Conservation (phyloP, 2,329 filamentous ascomycete species). For the Aspergillus floridensis region DNA sequence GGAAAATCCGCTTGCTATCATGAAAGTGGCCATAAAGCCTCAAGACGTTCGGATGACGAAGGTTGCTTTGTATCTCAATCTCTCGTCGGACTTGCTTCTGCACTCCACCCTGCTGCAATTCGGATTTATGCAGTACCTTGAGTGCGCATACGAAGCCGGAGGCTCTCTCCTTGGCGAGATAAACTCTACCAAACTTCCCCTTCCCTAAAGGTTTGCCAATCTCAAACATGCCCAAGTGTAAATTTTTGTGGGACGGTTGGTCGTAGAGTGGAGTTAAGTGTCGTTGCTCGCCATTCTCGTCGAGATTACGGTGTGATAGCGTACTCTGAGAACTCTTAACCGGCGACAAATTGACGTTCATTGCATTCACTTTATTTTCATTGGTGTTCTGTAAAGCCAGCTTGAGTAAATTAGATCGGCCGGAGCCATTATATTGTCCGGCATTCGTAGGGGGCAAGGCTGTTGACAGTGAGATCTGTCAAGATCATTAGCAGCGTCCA, state of each 20-base stretch:
- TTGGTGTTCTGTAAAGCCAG: constrained; percentile 78
- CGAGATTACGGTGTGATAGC: constrained; percentile 43
- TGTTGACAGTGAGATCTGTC: constrained; percentile 47
- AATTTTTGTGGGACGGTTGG: constrained; percentile 59
- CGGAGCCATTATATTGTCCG: constrained; percentile 49
- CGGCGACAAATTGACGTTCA: constrained; percentile 59
- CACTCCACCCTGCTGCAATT: constrained; percentile 74
- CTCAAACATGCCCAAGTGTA: constrained; percentile 92
- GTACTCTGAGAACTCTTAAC: constrained; percentile 57
- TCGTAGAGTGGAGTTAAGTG: constrained; percentile 51
- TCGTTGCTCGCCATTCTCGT: constrained; percentile 44
- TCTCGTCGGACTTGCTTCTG: constrained; percentile 86
- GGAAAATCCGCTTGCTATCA: constrained; percentile 80
- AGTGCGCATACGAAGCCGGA: constrained; percentile 81
- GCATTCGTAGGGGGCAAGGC: constrained; percentile 48
- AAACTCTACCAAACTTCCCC: constrained; percentile 83
- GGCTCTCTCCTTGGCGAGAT: constrained; percentile 75
- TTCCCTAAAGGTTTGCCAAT: constrained; percentile 83
- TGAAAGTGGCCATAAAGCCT: constrained; percentile 85
- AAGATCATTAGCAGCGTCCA: constrained; percentile 20
- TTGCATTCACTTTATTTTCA: constrained; percentile 54
- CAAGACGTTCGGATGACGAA: constrained; percentile 81
- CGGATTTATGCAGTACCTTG: constrained; percentile 82
- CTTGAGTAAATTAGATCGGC: constrained; percentile 80
- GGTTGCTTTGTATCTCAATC: constrained; percentile 85